phyloP scores from a whole-genome alignment of 805 yeast species.

The Candida tibetensis region DNA sequence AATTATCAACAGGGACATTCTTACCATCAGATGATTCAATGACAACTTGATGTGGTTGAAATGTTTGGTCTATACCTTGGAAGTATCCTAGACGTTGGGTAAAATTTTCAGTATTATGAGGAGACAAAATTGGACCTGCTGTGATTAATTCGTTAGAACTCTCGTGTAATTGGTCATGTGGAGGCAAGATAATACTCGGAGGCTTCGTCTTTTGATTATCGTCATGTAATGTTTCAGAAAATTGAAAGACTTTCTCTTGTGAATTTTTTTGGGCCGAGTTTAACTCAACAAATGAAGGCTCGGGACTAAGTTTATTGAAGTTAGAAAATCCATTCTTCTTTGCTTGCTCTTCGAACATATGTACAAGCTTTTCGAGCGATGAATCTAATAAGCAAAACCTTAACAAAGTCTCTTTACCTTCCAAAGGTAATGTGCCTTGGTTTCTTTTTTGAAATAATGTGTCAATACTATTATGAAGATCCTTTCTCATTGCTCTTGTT shows the following conservation, averaged over 20 bases:
- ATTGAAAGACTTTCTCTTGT: background rate
- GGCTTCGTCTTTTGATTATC: background rate
- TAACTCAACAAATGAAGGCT: background rate
- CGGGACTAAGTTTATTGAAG: slow-evolving; percentile 5
- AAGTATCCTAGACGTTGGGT: slow-evolving; percentile 19
- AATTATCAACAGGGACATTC: slow-evolving; percentile 57
- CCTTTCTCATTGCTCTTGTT: slow-evolving; percentile 47
- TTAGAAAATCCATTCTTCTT: slow-evolving; percentile 14
- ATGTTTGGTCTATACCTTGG: slow-evolving; percentile 22
- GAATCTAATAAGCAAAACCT: slow-evolving; percentile 55
- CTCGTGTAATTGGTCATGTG: slow-evolving; percentile 41
- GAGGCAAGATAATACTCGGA: slow-evolving; percentile 2
- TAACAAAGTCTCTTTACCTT: slow-evolving; percentile 53
- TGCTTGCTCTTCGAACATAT: slow-evolving; percentile 47
- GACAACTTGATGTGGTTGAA: slow-evolving; percentile 70
- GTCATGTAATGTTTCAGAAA: background rate
- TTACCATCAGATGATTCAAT: slow-evolving; percentile 57
- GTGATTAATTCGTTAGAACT: slow-evolving; percentile 50
- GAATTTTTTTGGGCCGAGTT: background rate
- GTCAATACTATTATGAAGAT: slow-evolving; percentile 52
- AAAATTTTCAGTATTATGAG: slow-evolving; percentile 28
- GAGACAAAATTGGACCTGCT: slow-evolving; percentile 53
- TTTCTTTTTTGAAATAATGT: slow-evolving; percentile 45
- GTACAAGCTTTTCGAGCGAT: slow-evolving; percentile 50
- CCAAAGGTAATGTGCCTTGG: slow-evolving; percentile 46